Evolutionary conservation across 352 stramenopile species (phyloP).

Genomic region (Globisporangium acanthophoron): DNA sequence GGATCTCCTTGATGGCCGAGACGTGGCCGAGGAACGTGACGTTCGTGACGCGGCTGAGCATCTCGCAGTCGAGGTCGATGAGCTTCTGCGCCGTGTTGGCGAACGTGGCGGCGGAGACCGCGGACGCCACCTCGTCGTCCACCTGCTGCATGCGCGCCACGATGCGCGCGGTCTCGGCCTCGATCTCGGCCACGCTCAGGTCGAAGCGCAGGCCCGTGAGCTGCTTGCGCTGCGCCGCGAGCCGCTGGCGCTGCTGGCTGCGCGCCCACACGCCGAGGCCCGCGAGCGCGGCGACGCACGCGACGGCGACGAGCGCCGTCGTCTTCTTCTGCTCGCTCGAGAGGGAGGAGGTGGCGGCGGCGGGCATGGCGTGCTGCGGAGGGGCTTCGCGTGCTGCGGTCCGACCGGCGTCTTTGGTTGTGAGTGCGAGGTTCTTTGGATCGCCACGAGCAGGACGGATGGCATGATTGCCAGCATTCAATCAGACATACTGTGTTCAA

Average conservation of each 20-base stretch:
- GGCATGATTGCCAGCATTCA: too few species aligned
- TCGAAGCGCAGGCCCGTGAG: constrained; percentile 71
- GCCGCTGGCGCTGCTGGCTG: constrained; percentile 40
- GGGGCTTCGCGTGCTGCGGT: not conserved
- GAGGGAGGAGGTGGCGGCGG: constrained; percentile 3
- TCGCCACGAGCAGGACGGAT: too few species aligned
- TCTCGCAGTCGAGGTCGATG: constrained; percentile 80
- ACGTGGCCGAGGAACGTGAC: constrained; percentile 86
- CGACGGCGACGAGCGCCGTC: constrained; percentile 45
- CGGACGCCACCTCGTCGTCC: constrained; percentile 60
- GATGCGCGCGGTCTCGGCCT: constrained; percentile 58
- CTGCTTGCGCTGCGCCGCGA: constrained; percentile 35
- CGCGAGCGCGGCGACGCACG: constrained; percentile 35
- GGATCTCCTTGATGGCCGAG: constrained; percentile 50
- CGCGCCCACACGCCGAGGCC: constrained; percentile 45
- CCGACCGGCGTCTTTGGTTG: constrained; percentile 3
- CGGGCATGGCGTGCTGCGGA: not conserved
- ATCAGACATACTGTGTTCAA: too few species aligned
- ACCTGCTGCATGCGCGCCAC: constrained; percentile 60
- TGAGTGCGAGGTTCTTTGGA: not conserved
- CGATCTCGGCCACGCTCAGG: constrained; percentile 67
- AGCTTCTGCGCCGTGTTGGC: constrained; percentile 71
- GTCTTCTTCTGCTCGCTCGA: constrained; percentile 51
- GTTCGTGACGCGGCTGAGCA: constrained; percentile 76
- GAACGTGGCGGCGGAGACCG: constrained; percentile 40